Conservation (phyloP, 2,329 filamentous ascomycete species). For the Xenosphaeropsis pyriputrescens region DNA sequence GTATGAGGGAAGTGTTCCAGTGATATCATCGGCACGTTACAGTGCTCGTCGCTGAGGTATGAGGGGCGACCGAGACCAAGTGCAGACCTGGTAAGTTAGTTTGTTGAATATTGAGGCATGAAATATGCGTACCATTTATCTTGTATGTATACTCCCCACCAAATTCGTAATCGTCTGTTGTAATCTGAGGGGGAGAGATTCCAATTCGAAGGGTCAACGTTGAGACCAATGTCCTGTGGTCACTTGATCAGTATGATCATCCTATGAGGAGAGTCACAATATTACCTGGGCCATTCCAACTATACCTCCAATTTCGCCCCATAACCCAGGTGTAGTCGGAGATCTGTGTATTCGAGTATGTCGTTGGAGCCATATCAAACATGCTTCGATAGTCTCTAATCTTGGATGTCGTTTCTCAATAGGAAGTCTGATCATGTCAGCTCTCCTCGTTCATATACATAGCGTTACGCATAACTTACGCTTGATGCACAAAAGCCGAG, state of each 20-base stretch:
- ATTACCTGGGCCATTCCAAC: neutral
- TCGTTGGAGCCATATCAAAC: constrained; percentile 9
- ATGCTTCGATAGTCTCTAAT: constrained; percentile 12
- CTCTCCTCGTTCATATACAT: no score
- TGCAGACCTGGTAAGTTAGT: constrained; percentile 19
- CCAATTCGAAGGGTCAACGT: constrained; percentile 14
- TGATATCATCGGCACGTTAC: constrained; percentile 26
- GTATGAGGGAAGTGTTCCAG: constrained; percentile 22
- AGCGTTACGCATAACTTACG: neutral
- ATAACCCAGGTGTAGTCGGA: constrained; percentile 2
- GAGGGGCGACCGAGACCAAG: constrained; percentile 41
- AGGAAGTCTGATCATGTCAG: constrained; percentile 3
- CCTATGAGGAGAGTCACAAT: neutral
- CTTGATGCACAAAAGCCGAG: neutral
- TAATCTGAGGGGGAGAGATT: constrained; percentile 12
- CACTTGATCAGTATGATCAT: neutral
- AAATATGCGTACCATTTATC: constrained; percentile 33
- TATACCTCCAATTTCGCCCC: constrained; percentile 3
- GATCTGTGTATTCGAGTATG: constrained; percentile 2
- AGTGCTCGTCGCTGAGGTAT: constrained; percentile 14
- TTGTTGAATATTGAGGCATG: no score
- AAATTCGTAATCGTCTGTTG: constrained; percentile 34
- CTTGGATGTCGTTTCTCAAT: constrained; percentile 10
- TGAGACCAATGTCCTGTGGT: constrained; percentile 15
- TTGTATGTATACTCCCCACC: constrained; percentile 51